Conservation (phyloP, 1,284 basidiomycete genomes). For the Abortiporus biennis region DNA sequence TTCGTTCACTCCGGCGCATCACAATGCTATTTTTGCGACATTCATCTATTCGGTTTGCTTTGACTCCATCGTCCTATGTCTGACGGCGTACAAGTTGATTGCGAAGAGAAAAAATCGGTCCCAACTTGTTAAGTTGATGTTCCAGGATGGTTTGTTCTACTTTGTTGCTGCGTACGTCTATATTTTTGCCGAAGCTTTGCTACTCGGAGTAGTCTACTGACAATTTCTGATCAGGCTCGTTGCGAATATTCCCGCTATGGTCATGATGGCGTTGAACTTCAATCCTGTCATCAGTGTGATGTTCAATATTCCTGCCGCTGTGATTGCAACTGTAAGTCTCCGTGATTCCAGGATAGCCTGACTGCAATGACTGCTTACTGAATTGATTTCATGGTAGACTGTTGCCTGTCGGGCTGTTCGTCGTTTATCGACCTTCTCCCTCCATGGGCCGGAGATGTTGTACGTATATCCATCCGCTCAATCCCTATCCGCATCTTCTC, state of each 20-base stretch:
- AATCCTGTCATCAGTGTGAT: constrained; percentile 74
- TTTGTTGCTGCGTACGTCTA: constrained; percentile 71
- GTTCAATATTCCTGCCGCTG: constrained; percentile 66
- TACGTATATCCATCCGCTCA: too few species aligned
- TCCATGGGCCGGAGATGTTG: background rate
- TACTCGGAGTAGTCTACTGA: constrained; percentile 39
- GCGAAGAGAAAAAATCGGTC: constrained; percentile 26
- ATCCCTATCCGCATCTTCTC: too few species aligned
- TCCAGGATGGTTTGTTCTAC: constrained; percentile 66
- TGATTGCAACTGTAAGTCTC: constrained; percentile 51
- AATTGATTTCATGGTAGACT: background rate
- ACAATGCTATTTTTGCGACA: background rate
- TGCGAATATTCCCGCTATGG: constrained; percentile 22
- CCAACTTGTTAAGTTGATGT: constrained; percentile 58
- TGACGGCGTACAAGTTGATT: constrained; percentile 43
- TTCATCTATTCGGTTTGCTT: constrained; percentile 29
- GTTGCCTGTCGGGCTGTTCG: constrained; percentile 7
- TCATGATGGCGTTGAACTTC: constrained; percentile 66
- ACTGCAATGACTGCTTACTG: background rate
- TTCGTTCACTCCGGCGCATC: background rate
- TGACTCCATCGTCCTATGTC: constrained; percentile 22
- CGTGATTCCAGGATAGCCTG: too few species aligned
- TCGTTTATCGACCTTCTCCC: constrained; percentile 1
- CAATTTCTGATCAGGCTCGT: background rate
- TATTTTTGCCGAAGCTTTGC: constrained; percentile 50